Percentiles rank a stretch among this genome's conserved stretches.
Conservation (phyloP, 495 filamentous ascomycete species). For the Bathelium albidoporum region DNA sequence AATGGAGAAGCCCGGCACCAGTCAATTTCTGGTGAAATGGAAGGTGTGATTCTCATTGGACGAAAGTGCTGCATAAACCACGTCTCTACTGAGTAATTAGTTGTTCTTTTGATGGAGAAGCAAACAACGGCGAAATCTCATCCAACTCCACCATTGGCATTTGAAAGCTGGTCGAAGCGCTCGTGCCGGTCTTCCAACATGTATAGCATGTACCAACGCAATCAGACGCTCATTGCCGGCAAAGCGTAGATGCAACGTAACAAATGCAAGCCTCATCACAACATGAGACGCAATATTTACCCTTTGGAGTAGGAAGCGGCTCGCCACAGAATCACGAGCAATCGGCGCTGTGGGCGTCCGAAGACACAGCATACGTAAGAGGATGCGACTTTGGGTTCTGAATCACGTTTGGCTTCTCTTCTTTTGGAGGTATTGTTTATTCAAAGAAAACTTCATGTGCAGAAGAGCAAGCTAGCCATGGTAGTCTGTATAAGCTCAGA, state of each 20-base stretch:
- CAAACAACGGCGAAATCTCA: background rate
- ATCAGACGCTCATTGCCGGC: background rate
- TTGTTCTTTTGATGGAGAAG: too few relatives aligned
- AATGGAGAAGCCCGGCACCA: background rate
- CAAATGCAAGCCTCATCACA: conserved; percentile 4
- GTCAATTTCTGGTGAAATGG: background rate
- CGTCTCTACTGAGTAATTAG: too few relatives aligned
- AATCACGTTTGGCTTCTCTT: background rate
- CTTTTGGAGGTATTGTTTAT: background rate
- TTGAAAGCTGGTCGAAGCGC: too few relatives aligned
- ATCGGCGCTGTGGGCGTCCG: background rate
- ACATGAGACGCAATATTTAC: background rate
- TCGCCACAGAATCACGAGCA: conserved; percentile 3
- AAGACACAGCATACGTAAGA: background rate
- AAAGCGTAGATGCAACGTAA: conserved; percentile 5
- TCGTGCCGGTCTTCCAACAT: background rate
- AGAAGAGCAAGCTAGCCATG: background rate
- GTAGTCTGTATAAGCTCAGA: conserved; percentile 4
- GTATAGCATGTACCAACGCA: background rate
- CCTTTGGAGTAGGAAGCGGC: background rate
- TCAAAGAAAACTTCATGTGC: background rate
- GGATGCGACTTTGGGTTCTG: background rate
- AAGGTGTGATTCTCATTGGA: background rate
- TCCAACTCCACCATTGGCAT: background rate
- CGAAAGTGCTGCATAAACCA: too few relatives aligned